Evolutionary conservation across 2,329 filamentous ascomycete genomes (phyloP).

Genomic region (Phoma herbarum): DNA sequence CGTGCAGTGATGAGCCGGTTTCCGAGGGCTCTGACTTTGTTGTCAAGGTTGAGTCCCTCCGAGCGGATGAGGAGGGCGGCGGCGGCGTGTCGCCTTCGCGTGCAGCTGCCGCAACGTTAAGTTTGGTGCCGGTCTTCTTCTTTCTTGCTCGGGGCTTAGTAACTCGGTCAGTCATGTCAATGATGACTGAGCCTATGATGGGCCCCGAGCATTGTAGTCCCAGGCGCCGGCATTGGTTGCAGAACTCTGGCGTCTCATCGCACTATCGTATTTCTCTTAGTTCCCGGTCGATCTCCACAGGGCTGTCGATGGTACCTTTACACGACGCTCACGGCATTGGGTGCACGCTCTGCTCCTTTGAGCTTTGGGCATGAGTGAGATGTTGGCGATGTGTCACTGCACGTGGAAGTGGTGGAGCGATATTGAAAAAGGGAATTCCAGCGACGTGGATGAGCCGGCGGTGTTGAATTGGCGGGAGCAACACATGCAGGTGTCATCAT

Average conservation of each 20-base stretch:
- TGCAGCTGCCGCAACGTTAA: constrained; percentile 5
- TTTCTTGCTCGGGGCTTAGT: constrained; percentile 38
- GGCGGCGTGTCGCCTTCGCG: constrained; percentile 4
- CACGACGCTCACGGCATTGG: constrained; percentile 47
- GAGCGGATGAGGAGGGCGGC: neutral
- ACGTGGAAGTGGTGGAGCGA: constrained; percentile 18
- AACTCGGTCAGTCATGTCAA: constrained; percentile 47
- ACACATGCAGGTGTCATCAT: constrained; percentile 23
- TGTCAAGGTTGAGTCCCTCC: constrained; percentile 13
- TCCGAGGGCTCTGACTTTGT: constrained; percentile 11
- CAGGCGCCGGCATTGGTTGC: constrained; percentile 42
- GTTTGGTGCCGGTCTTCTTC: constrained; percentile 27
- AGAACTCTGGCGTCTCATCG: constrained; percentile 44
- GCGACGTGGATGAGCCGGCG: constrained; percentile 20
- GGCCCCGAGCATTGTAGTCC: constrained; percentile 44
- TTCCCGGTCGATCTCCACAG: constrained; percentile 21
- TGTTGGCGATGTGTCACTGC: constrained; percentile 17
- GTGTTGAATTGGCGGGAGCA: constrained; percentile 17
- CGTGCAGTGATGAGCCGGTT: constrained; percentile 8
- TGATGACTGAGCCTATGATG: constrained; percentile 45
- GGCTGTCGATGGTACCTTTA: constrained; percentile 38
- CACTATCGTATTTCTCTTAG: constrained; percentile 34
- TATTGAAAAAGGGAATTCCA: constrained; percentile 29
- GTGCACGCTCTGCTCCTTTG: constrained; percentile 47
- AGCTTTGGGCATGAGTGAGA: constrained; percentile 34